Conservation (phyloP, 2,329 filamentous ascomycete genomes). For the Fusarium guadeloupense region DNA sequence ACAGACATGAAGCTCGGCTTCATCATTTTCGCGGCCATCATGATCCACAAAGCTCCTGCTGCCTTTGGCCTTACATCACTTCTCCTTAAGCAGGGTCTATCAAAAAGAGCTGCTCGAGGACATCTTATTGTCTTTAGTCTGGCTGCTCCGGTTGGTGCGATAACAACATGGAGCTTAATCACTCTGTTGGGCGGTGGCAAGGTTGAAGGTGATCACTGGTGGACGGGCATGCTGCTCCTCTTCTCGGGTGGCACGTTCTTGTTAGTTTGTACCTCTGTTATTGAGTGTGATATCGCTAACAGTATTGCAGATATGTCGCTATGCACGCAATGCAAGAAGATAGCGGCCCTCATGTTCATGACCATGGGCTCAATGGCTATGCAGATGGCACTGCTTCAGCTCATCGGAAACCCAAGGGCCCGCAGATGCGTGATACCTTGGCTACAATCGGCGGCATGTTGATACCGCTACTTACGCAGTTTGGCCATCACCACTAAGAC, state of each 20-base stretch:
- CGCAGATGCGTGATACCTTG: slow-evolving; percentile 73
- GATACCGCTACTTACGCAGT: slow-evolving; percentile 78
- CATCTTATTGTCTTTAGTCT: slow-evolving; percentile 93
- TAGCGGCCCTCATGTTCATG: slow-evolving; percentile 55
- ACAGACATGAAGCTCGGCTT: slow-evolving; percentile 80
- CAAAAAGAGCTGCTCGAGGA: slow-evolving; percentile 82
- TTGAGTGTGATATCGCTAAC: slow-evolving; percentile 20
- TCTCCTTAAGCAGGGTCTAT: slow-evolving; percentile 87
- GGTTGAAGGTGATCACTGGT: slow-evolving; percentile 75
- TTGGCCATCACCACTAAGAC: slow-evolving; percentile 75
- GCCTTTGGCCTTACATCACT: slow-evolving; percentile 94
- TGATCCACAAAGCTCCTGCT: slow-evolving; percentile 96
- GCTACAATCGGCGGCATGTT: slow-evolving; percentile 80
- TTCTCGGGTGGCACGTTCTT: slow-evolving; percentile 97
- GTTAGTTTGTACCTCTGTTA: slow-evolving; percentile 60
- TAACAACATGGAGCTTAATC: slow-evolving; percentile 84
- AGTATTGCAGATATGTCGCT: slow-evolving; percentile 80
- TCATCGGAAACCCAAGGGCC: slow-evolving; percentile 63
- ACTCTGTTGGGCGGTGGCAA: slow-evolving; percentile 73
- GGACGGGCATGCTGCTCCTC: slow-evolving; percentile 90
- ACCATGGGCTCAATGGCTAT: slow-evolving; percentile 66
- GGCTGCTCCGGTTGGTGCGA: slow-evolving; percentile 85
- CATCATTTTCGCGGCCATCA: slow-evolving; percentile 94
- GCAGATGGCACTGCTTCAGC: slow-evolving; percentile 55
- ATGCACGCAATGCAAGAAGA: slow-evolving; percentile 98